Conservation (phyloP, 441 rosid genomes). For the Populus hybrid region DNA sequence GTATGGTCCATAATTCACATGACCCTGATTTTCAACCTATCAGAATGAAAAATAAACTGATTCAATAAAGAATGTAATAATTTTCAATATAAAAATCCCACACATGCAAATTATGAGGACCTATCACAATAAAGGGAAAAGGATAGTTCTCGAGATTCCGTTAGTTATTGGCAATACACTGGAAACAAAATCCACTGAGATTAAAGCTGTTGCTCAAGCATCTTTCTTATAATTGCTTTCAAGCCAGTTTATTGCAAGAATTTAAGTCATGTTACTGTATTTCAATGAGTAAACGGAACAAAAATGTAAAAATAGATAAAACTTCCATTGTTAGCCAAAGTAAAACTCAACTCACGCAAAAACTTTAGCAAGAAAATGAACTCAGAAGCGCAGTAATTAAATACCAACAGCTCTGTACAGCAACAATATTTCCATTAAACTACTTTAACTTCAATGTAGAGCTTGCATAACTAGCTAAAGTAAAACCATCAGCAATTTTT, state of each 20-base stretch:
- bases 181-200: neutral
- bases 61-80: neutral
- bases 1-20: conserved; percentile 76
- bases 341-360: neutral
- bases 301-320: conserved; percentile 1
- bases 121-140: neutral
- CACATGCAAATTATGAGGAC: neutral
- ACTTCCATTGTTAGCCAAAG: neutral
- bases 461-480: neutral
- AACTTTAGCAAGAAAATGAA: neutral
- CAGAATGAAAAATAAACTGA: conserved; percentile 13
- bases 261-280: neutral
- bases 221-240: neutral
- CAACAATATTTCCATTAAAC: neutral
- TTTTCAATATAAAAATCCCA: neutral
- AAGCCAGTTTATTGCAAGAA: neutral
- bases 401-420: neutral
- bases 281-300: conserved; percentile 4
- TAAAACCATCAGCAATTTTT: neutral
- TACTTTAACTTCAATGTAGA: neutral
- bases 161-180: neutral
- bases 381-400: neutral
- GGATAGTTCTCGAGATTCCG: neutral
- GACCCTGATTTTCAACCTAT: conserved; percentile 98
- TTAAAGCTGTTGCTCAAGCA: neutral